Evolutionary conservation across 2,329 filamentous ascomycete species (phyloP).

Genomic region (Fusarium tuaranense): DNA sequence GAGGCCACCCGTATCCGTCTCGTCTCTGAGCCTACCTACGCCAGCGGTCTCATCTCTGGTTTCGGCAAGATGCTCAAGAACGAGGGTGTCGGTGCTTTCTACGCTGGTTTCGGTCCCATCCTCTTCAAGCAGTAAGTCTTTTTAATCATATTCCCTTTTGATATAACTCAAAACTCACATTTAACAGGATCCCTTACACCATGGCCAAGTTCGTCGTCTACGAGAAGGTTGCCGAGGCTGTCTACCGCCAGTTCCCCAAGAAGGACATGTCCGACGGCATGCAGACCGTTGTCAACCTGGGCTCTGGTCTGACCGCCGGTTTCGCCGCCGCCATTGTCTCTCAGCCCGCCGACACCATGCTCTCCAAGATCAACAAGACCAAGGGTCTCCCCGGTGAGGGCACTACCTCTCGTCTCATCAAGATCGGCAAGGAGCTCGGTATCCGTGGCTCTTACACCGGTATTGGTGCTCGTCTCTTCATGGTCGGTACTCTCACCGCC

Average conservation of each 20-base stretch:
- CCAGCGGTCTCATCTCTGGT: slow-evolving; percentile 81
- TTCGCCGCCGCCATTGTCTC: slow-evolving; percentile 89
- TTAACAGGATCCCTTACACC: slow-evolving; percentile 83
- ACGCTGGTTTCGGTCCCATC: slow-evolving; percentile 90
- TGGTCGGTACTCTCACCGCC: slow-evolving; percentile 78
- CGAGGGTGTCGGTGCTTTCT: slow-evolving; percentile 88
- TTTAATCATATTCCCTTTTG: too few species aligned
- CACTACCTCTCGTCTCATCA: slow-evolving; percentile 82
- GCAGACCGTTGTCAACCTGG: slow-evolving; percentile 86
- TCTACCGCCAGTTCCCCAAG: slow-evolving; percentile 80
- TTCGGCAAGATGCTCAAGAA: slow-evolving; percentile 86
- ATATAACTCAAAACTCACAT: slow-evolving; percentile 44
- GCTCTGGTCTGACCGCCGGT: slow-evolving; percentile 66
- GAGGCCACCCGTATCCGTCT: slow-evolving; percentile 95
- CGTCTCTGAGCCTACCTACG: slow-evolving; percentile 88
- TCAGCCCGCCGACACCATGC: slow-evolving; percentile 93
- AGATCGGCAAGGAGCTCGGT: slow-evolving; percentile 90
- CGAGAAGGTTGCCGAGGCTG: slow-evolving; percentile 85
- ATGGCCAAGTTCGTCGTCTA: slow-evolving; percentile 96
- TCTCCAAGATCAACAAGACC: slow-evolving; percentile 97
- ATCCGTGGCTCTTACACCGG: slow-evolving; percentile 81
- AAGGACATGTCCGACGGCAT: slow-evolving; percentile 71
- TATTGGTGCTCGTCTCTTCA: slow-evolving; percentile 77
- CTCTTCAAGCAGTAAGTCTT: slow-evolving; percentile 66
- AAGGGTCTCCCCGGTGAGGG: slow-evolving; percentile 88